Base-by-base conservation (phyloP, 164 flowering plant species). In the Euptelea pleiosperma region DNA sequence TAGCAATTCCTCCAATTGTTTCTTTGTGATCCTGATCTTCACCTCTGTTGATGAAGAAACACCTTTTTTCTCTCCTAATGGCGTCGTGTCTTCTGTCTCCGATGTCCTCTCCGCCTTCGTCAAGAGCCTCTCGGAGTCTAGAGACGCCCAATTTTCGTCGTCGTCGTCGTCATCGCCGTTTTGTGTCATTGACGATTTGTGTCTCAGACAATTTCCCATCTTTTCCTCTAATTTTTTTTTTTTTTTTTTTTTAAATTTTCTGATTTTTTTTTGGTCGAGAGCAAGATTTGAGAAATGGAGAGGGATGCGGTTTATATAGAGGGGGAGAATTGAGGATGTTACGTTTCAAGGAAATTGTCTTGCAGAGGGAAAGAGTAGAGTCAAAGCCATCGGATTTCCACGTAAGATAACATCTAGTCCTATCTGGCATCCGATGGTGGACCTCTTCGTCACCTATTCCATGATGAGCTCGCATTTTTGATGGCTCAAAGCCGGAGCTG, bases 11-110 rank as follows among this genome's bases (percentile, higher is more conserved):
- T 64, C 56, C 43, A 64, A 50, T 40, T 64, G 35, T 31, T 64
- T 64, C 68, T 48, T 64, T 7, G 62, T 57, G 26, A 64, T 64
- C 42, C 24, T 64, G 16, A 64, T 49, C 57, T 64, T 64, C 10
- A 64, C 68, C 21, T 64, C 62, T 6, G 67, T 56, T 16, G 54
- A 45, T 12, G 54, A 31, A 30, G n/a, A n/a, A n/a, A n/a, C n/a
- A n/a, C n/a, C n/a, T 2, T n/a, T 55, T 12, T 44, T 53, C 19
- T 52, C 42, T 22, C 14, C 43, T 6, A 15, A 19, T 16, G 31
- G 40, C 8, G 25, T 19, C 44, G 46, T 44, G 4, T 33, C 12
- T 12, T 30, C 52, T 5, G n/a, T 18, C 5, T 25, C 34, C 24
- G 16, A 4, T 15, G 9, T 19, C 39, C 22, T 52, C 24, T 15